These are phyloP conservation scores for Colletotrichum eremochloae DNA, from an alignment of 2,329 filamentous ascomycete genomes.

Conservation along the genomic window DNA sequence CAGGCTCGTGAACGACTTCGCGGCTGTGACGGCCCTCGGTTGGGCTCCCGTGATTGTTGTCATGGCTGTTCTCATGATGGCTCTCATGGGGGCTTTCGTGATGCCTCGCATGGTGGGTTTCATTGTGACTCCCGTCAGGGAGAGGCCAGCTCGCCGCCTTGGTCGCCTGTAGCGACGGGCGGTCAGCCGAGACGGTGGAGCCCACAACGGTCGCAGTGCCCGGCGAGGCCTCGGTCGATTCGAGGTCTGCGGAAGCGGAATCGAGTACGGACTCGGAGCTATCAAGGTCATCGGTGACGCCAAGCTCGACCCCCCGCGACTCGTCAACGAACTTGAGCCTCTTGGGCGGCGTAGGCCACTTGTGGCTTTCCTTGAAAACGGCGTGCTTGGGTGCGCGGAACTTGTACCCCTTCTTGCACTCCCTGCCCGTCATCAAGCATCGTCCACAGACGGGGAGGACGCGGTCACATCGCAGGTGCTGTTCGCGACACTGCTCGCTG, in stretches of 20 bases:
- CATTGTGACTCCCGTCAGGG: conserved; percentile 1
- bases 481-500: conserved; percentile 62
- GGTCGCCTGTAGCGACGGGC: conserved; percentile 19
- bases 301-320: conserved; percentile 37
- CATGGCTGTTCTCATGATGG: background rate
- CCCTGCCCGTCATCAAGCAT: conserved; percentile 39
- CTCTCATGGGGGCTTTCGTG: background rate
- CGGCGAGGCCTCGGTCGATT: conserved; percentile 15
- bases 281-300: conserved; percentile 29
- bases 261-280: conserved; percentile 16
- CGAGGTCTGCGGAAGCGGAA: conserved; percentile 13
- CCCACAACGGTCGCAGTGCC: conserved; percentile 20
- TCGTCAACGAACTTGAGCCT: conserved; percentile 41
- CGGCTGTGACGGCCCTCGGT: background rate
- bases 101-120: background rate
- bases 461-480: conserved; percentile 60
- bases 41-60: background rate
- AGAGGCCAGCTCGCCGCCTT: conserved; percentile 40
- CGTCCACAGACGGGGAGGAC: conserved; percentile 41
- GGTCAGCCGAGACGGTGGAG: conserved; percentile 9
- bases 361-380: conserved; percentile 40
- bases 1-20: background rate
- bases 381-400: conserved; percentile 40
- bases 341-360: conserved; percentile 37
- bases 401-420: conserved; percentile 43